phyloP scores from a whole-genome alignment of 2,329 filamentous ascomycete species.

The Calcarisporium arbuscula region DNA sequence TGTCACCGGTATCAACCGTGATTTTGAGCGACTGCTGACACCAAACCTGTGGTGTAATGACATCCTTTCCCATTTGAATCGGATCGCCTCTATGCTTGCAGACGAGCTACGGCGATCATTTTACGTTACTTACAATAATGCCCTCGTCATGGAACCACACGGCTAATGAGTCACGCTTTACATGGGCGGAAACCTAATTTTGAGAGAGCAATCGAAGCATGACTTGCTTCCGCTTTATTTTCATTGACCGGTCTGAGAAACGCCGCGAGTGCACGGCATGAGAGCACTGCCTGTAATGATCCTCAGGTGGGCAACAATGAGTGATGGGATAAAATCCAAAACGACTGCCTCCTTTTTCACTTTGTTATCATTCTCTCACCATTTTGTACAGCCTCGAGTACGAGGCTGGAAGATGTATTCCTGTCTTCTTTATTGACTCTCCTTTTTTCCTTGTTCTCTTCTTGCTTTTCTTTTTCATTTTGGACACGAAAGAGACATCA shows the following conservation, averaged over 20 bases:
- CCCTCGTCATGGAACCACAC: conserved; percentile 31
- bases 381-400: too few species aligned
- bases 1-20: too few species aligned
- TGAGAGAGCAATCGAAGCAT: conserved; percentile 22
- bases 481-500: conserved; percentile 18
- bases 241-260: conserved; percentile 19
- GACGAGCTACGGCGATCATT: conserved; percentile 27
- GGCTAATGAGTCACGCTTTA: conserved; percentile 39
- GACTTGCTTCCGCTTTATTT: conserved; percentile 13
- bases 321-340: conserved; percentile 17
- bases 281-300: conserved; percentile 31
- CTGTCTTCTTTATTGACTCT: conserved; percentile 6
- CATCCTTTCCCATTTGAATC: conserved; percentile 11
- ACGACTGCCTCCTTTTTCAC: conserved; percentile 17
- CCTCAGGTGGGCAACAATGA: conserved; percentile 27
- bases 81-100: conserved; percentile 20
- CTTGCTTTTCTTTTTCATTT: conserved; percentile 12
- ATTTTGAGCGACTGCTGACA: conserved; percentile 10
- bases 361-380: conserved; percentile 6
- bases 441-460: conserved; percentile 5
- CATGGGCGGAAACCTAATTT: conserved; percentile 32
- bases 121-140: conserved; percentile 26
- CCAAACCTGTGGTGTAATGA: conserved; percentile 9
- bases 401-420: too few species aligned
- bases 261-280: conserved; percentile 21